Evolutionary conservation across 495 filamentous ascomycete species (phyloP).

Genomic region (Zalerion maritima): DNA sequence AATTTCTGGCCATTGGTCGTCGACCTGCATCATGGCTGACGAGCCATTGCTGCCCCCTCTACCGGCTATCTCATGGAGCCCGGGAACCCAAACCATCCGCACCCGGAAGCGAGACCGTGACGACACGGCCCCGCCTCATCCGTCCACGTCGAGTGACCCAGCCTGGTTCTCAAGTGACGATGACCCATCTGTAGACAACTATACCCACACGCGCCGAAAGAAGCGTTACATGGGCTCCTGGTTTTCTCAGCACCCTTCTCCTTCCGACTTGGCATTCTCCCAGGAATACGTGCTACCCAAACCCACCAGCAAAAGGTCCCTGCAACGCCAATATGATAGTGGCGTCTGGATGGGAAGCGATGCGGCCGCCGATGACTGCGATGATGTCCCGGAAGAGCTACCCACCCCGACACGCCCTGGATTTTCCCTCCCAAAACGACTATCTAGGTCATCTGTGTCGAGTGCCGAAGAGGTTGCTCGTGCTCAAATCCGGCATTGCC

Average conservation of each 20-base stretch:
- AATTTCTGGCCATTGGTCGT: no score
- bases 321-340: slow-evolving; percentile 58
- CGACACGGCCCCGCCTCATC: slow-evolving; percentile 10
- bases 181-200: slow-evolving; percentile 58
- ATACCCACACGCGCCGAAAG: slow-evolving; percentile 40
- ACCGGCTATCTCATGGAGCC: slow-evolving; percentile 18
- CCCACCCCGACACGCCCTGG: slow-evolving; percentile 10
- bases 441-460: no score
- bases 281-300: slow-evolving; percentile 18
- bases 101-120: slow-evolving; percentile 28
- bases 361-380: slow-evolving; percentile 25
- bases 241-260: slow-evolving; percentile 44
- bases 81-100: slow-evolving; percentile 14
- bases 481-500: slow-evolving; percentile 33
- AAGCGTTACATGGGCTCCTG: slow-evolving; percentile 54
- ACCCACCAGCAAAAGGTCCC: slow-evolving; percentile 37
- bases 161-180: slow-evolving; percentile 71
- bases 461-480: slow-evolving; percentile 18
- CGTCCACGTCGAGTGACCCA: slow-evolving; percentile 50
- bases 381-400: slow-evolving; percentile 14
- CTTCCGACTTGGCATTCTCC: slow-evolving; percentile 25
- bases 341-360: slow-evolving; percentile 73
- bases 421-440: no score
- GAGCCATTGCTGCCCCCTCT: slow-evolving; percentile 31
- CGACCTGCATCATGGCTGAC: slow-evolving; percentile 25